Evolutionary conservation across 176 grass and related monocot genomes (phyloP).

Genomic region (Dendrocalamus sinicus): DNA sequence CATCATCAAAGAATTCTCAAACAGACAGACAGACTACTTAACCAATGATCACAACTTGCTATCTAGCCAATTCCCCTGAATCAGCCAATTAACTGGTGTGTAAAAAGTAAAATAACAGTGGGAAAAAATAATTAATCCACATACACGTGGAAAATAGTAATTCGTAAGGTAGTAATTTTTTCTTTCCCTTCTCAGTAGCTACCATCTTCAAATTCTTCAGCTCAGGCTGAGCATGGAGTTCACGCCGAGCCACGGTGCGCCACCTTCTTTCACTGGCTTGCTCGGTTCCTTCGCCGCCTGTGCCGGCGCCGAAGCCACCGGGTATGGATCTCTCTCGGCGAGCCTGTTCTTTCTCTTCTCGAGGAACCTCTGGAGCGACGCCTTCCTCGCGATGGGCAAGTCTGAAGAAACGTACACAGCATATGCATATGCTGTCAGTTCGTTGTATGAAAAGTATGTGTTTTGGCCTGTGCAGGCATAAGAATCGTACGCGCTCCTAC

Average conservation of each 20-base stretch:
- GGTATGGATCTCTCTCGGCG: constrained; percentile 40
- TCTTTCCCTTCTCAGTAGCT: background rate
- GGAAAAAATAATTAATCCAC: background rate
- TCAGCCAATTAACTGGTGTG: constrained; percentile 26
- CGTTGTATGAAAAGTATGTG: background rate
- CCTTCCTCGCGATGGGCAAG: constrained; percentile 86
- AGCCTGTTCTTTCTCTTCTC: constrained; percentile 78
- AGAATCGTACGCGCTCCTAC: background rate
- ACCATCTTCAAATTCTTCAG: background rate
- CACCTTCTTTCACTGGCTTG: constrained; percentile 30
- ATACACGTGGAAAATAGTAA: constrained; percentile 4
- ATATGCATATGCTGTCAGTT: background rate
- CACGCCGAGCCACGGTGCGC: constrained; percentile 45
- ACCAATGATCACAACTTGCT: constrained; percentile 1
- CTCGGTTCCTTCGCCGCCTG: background rate
- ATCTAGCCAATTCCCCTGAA: background rate
- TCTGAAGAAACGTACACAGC: constrained; percentile 50
- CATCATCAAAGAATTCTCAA: constrained; percentile 50
- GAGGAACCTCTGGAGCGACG: constrained; percentile 82
- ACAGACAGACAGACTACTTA: constrained; percentile 27
- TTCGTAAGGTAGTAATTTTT: background rate
- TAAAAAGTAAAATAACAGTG: constrained; percentile 34
- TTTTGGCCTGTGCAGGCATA: background rate
- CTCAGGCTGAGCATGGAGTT: constrained; percentile 39
- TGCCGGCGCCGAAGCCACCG: background rate